Base-by-base conservation (phyloP, 2,329 filamentous ascomycete genomes). In the Hyphodiscus sp. region DNA sequence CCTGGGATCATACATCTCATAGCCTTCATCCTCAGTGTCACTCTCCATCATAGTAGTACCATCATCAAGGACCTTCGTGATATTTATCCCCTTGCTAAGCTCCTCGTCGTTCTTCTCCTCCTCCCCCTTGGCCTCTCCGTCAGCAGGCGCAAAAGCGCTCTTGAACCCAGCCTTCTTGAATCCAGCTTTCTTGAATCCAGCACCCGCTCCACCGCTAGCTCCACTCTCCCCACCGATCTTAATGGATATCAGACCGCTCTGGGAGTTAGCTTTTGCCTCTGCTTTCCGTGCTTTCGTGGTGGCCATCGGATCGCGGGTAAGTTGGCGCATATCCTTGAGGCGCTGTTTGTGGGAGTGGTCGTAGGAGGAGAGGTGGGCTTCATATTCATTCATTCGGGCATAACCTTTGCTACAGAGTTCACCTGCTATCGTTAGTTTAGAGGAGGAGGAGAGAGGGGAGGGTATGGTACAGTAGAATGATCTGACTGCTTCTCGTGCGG, bases 291-390 rank as follows among this genome's bases (percentile, higher is more conserved):
- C 83, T 61, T 83, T 81, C 20, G 77, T 80, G 15, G 77, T 79
- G 20, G 82, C 83, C 51, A 77, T 79, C 1, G 87, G 83, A 60
- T 90, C 85, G 61, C 85, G 83, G 30, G 87, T 84, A 76, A 91
- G 86, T 65, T 87, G 84, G 71, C 90, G 90, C 87, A 92, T 91
- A 65, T 94, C 88, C 71, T 89, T 89, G 54, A 91, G 80, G 48
- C 89, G 86, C 74, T 95, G 91, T 69, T 91, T 91, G 72, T 99
- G 94, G 63, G 89, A 88, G 72, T 99, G 94, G 68, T 97, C 94
- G 71, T 97, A 97, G 65, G 88, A 94, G 59, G 85, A 85, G 53
- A 96, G 88, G 70, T 99, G 94, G 8, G 91, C 87, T 71, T 97
- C 92, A 70, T 95, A 96, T 69, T 97, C 92, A 68, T 95, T 92